Base-by-base conservation (phyloP, 805 yeast species). In the Yarrowia phangngaensis region DNA sequence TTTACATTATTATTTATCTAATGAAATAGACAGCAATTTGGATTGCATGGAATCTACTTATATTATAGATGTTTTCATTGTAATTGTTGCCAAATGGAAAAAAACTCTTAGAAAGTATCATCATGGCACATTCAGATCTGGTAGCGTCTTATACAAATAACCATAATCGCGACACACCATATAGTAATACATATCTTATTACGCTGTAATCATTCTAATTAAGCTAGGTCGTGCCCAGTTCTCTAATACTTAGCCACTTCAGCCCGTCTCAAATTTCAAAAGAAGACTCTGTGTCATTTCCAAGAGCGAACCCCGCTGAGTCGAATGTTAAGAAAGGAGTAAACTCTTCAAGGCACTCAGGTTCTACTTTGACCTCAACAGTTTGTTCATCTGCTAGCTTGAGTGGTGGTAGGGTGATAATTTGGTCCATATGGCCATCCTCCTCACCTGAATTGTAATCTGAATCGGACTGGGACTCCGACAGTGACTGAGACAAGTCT, bases 261-360 rank as follows among this genome's bases (percentile, higher is more conserved):
- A 22, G 9, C 9, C 24, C 7, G 24, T 8, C 24, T 9, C 24
- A 7, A 7, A 22, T 7, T 8, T 22, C 45, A 38, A 38, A 38
- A 7, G 45, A 38, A 3, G 17, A 13, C 14, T 38, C 45, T 11
- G 29, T 26, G 17, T 23, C 45, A 26, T 31, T 17, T 22, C 14
- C 45, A 6, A 38, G 32, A 8, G 45, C 45, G 20, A 38, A 30
- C 22, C 49, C 49, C 4, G 29, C 13, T 6, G 49, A 7, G 12
- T 38, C 45, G 9, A 38, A 38, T 5, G 45, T 38, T 23, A 38
- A 13, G 33, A 26, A 33, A 14, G 45, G 45, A 15, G 33, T 14
- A 38, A 38, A 38, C 45, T 38, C 45, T 33, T 38, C 22, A 6
- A 38, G 45, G 23, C 14, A 13, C 19, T 38, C 45, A 9, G 32